phyloP scores from a whole-genome alignment of 306 rosid species.

The Dicorynia guianensis region DNA sequence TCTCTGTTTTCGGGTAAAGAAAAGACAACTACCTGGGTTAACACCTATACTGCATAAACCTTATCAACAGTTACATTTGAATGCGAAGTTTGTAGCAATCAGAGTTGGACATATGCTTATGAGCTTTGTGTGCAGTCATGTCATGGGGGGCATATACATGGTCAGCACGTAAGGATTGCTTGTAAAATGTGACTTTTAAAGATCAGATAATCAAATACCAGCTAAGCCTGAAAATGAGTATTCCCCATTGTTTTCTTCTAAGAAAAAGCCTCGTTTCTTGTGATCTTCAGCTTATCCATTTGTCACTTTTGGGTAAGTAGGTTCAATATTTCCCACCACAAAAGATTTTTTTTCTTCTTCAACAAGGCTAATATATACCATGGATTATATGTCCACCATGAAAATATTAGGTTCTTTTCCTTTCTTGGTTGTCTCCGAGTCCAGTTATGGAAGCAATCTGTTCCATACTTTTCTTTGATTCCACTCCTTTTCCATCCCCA shows the following conservation, averaged over 20 bases:
- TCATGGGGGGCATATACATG: not conserved
- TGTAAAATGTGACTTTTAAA: not conserved
- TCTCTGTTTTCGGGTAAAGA: not conserved
- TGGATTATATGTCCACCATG: not conserved
- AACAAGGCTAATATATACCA: too few species aligned
- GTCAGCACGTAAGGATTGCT: conserved; percentile 13
- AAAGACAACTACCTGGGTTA: not conserved
- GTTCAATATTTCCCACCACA: not conserved
- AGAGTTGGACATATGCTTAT: not conserved
- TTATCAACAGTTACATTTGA: not conserved
- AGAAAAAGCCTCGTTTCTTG: not conserved
- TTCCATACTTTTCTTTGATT: conserved; percentile 63
- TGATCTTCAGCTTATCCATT: not conserved
- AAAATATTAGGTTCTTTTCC: not conserved
- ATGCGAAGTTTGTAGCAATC: not conserved
- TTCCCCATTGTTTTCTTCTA: not conserved
- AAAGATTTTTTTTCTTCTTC: too few species aligned
- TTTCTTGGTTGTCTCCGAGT: conserved; percentile 36
- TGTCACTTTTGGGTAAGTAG: not conserved
- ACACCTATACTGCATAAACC: conserved; percentile 35
- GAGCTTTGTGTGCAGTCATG: not conserved
- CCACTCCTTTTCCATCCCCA: conserved; percentile 55
- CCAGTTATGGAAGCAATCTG: conserved; percentile 30
- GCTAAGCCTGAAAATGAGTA: conserved; percentile 25
- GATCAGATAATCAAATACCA: conserved; percentile 5